Evolutionary conservation across 306 rosid species (phyloP), one percentile per base, ranked within the genome.

Genomic region (Begonia peltatifolia): DNA sequence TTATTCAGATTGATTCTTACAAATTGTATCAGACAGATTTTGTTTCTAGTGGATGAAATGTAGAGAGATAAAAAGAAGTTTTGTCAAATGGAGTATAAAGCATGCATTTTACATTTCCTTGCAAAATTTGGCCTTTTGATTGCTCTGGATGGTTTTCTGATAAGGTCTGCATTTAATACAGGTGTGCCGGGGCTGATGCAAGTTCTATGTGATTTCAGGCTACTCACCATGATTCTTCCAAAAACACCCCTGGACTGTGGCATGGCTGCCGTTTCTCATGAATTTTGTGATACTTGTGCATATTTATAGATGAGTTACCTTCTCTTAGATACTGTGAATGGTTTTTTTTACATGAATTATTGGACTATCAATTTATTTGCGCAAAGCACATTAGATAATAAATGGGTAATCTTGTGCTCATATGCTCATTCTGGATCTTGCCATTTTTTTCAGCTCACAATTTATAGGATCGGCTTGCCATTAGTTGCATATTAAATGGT

Each of bases 281-380:
- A 72, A 57, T 59, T 84, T 30, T 71, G 82, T 71, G 78, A 78
- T 63, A 57, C 70, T 46, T 74, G 74, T 73, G 78, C 83, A 70
- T 71, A 76, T 87, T 80, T 80, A 72, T 89, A 90, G 97, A 83
- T 90, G 99, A 90, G 99, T 90, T 76, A 30, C 80, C 92, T 86
- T 71, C 85, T 72, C 97, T 83, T 78, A 70, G 86, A 83, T 77
- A 83, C 92, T 86, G 94, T 83, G 86, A 80, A 84, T 78, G 43
- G 48, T 42, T 51, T 63, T 47, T 65, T 71, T 69, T 65, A 61
- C 72, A 54, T 63, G 65, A 59, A 69, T 63, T 63, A 30, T 64
- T 64, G 72, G 73, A 73, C 69, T 70, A 69, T 67, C 71, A 57
- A 65, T 58, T 69, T 74, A 42, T 44, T 59, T 71, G 79, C 76